Evolutionary conservation across 768 basidiomycete genomes (phyloP), one percentile per base, ranked within the genome.

Genomic region (Chiua virens): DNA sequence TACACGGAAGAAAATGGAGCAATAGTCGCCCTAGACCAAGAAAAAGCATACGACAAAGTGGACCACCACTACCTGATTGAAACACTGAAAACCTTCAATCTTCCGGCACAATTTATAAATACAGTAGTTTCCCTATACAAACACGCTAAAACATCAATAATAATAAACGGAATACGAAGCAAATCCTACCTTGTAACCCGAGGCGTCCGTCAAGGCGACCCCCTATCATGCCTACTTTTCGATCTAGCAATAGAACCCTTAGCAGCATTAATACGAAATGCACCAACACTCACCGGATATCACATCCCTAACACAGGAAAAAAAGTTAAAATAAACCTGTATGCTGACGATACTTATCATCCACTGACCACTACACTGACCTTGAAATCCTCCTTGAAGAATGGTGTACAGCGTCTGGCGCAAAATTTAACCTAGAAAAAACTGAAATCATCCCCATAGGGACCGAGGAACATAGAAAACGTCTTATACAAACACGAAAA

Each of bases 51-150:
- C n/a, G n/a, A n/a, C n/a, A n/a, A n/a, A 45, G 68, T 75, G 0
- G 21, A 30, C 0, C 72, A 75, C 20, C 27, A 53, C 4, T 75
- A 66, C 61, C 53, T 75, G 8, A 8, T 36, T n/a, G n/a, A n/a
- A n/a, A n/a, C n/a, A n/a, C n/a, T n/a, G n/a, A n/a, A n/a, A n/a
- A n/a, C n/a, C n/a, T n/a, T n/a, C n/a, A n/a, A n/a, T n/a, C n/a
- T n/a, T n/a, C n/a, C n/a, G n/a, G n/a, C n/a, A n/a, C n/a, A n/a
- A n/a, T n/a, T n/a, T n/a, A n/a, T n/a, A n/a, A n/a, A n/a, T n/a
- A n/a, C n/a, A n/a, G n/a, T n/a, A n/a, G n/a, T n/a, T n/a, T n/a
- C n/a, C n/a, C n/a, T n/a, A n/a, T n/a, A n/a, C n/a, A n/a, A n/a
- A n/a, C n/a, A n/a, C n/a, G n/a, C n/a, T n/a, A n/a, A n/a, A n/a